Evolutionary conservation across 148 eudicot genomes (phyloP), one percentile per base, ranked within the genome.

Genomic region (Mesembryanthemum crystallinum): DNA sequence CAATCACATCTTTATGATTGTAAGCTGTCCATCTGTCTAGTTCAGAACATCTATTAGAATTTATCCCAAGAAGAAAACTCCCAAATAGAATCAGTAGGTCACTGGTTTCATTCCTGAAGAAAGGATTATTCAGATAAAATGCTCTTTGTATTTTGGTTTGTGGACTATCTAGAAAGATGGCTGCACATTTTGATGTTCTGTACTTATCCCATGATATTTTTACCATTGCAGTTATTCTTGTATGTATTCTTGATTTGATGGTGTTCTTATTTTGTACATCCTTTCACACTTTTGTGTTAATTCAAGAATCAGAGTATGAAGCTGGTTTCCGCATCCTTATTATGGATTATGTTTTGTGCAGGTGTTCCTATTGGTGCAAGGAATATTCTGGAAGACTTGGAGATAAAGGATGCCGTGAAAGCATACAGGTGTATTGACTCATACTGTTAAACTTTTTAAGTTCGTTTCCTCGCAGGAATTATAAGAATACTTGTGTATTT

Each of bases 361-460:
- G 98, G 82, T 87, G 94, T 91, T 73, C 97, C 99, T 69, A 30
- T 95, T 59, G 73, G 88, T 86, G 79, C 99, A 30, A 88, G 98
- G 80, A 91, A 93, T 82, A 92, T 95, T 79, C 83, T 92, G 82
- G 97, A 90, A 81, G 94, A 95, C 83, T 72, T 84, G 32, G 98
- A 95, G 79, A 88, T 95, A 49, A 95, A 95, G 87, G 76, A 84
- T 78, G 96, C 98, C 73, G 97, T 95, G 49, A 92, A 92, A 85
- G 37, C 88, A 13, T 84, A 64, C 84, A 95, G 99, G 98, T 95
- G 84, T 42, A 21, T 42, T 61, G 49, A 45, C 27, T 61, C 45
- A 30, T 24, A 14, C 33, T 71, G 18, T 58, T 51, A 7, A 43
- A 29, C 12, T 0, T 6, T 47, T 57, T 13, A 51, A 35, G 6